phyloP scores from a whole-genome alignment of 164 flowering plant species.

The Sedum album region DNA sequence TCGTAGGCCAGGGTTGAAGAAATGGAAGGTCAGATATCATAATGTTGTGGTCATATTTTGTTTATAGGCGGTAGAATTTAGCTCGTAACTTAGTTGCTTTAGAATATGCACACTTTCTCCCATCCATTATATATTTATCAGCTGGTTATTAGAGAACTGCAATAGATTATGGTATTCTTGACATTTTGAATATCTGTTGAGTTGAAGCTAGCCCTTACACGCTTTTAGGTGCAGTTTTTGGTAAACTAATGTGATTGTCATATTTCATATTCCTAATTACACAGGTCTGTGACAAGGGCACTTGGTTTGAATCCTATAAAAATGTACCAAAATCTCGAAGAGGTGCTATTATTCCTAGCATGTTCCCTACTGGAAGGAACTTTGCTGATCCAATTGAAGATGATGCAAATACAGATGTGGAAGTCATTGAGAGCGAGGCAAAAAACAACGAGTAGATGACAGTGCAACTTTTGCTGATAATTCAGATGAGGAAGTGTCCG shows the following conservation, averaged over 20 bases:
- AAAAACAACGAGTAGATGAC: constrained; percentile 15
- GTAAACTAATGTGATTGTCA: background rate
- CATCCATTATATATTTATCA: background rate
- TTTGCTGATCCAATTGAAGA: constrained; percentile 19
- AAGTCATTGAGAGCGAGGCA: constrained; percentile 23
- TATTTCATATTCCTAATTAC: constrained; percentile 9
- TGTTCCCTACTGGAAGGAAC: constrained; percentile 85
- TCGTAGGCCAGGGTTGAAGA: constrained; percentile 80
- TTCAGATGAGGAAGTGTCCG: constrained; percentile 47
- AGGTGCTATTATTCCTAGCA: constrained; percentile 52
- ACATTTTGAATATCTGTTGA: background rate
- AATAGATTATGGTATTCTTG: too few species aligned
- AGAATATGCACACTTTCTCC: background rate
- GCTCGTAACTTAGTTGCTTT: too few species aligned
- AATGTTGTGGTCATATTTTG: background rate
- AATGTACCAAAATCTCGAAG: constrained; percentile 44
- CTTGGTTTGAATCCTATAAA: constrained; percentile 64
- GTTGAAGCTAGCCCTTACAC: background rate
- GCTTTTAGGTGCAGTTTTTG: background rate
- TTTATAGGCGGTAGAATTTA: too few species aligned
- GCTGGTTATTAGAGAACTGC: background rate
- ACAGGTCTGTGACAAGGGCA: constrained; percentile 82
- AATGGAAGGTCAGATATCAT: constrained; percentile 71
- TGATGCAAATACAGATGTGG: background rate
- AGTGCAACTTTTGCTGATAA: constrained; percentile 10